These are phyloP conservation scores for Leishmania gerbilli DNA, from an alignment of 208 protist species.

Conservation along the genomic window DNA sequence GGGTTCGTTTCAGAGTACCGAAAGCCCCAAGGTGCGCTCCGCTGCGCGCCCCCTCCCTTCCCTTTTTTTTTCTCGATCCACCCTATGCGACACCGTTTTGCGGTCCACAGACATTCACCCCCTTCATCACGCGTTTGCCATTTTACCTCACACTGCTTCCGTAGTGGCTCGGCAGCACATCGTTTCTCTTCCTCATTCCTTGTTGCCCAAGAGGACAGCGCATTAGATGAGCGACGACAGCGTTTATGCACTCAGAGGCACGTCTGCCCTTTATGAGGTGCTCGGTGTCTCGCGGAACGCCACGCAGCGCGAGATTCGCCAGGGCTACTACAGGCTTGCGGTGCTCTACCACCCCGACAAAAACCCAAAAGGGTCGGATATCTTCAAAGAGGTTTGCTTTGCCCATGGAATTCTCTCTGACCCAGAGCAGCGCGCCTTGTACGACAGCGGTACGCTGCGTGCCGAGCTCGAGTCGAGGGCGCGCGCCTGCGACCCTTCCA, in stretches of 20 bases:
- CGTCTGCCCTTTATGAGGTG: slow-evolving; percentile 80
- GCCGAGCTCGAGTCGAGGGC: slow-evolving; percentile 63
- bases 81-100: slow-evolving; percentile 1
- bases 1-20: background rate
- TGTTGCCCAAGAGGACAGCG: background rate
- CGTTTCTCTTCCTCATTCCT: background rate
- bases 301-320: slow-evolving; percentile 75
- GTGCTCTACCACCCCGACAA: slow-evolving; percentile 93
- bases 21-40: background rate
- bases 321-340: slow-evolving; percentile 85
- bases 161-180: background rate
- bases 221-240: slow-evolving; percentile 38
- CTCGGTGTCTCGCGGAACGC: slow-evolving; percentile 63
- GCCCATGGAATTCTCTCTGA: slow-evolving; percentile 85
- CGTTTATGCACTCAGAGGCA: slow-evolving; percentile 77
- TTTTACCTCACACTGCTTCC: background rate
- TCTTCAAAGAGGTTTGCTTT: slow-evolving; percentile 90
- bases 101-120: background rate
- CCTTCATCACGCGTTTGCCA: background rate
- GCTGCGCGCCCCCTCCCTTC: background rate
- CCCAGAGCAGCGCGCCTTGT: slow-evolving; percentile 70
- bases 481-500: slow-evolving; percentile 72
- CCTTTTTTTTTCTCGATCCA: too few relatives aligned
- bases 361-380: slow-evolving; percentile 74
- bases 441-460: slow-evolving; percentile 70